Evolutionary conservation across 164 flowering plant species (phyloP).

Genomic region (Euptelea pleiosperma): DNA sequence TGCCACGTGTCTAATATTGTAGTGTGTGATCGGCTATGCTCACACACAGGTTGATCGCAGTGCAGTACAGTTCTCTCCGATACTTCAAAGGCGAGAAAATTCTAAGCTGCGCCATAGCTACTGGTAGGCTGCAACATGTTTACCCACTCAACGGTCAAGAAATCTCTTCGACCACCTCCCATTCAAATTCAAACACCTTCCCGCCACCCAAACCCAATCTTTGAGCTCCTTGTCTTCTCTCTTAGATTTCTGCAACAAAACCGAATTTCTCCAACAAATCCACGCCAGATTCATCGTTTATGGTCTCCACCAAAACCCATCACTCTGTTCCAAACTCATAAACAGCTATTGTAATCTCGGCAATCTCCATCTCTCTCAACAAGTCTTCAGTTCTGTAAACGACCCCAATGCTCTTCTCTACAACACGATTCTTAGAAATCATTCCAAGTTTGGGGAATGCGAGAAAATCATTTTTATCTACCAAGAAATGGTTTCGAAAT

Average conservation of each 20-base stretch:
- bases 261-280: conserved; percentile 40
- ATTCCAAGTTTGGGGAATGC: conserved; percentile 25
- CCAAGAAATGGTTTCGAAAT: conserved; percentile 30
- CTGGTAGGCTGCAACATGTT: no score
- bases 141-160: conserved; percentile 16
- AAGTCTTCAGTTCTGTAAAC: conserved; percentile 25
- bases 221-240: conserved; percentile 32
- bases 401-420: conserved; percentile 28
- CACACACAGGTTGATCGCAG: no score
- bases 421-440: conserved; percentile 25
- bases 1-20: no score
- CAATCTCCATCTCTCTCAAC: conserved; percentile 23
- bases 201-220: conserved; percentile 23
- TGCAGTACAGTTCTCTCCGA: no score
- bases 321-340: conserved; percentile 39
- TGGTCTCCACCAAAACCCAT: conserved; percentile 51
- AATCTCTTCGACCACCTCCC: conserved; percentile 15
- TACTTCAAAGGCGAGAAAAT: no score
- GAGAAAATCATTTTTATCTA: conserved; percentile 33
- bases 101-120: no score
- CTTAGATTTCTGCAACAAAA: conserved; percentile 39
- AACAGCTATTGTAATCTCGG: conserved; percentile 40
- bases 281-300: conserved; percentile 51
- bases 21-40: no score
- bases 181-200: conserved; percentile 23